Conservation (phyloP, 2,329 filamentous ascomycete genomes). For the Leptographium radiaticola region DNA sequence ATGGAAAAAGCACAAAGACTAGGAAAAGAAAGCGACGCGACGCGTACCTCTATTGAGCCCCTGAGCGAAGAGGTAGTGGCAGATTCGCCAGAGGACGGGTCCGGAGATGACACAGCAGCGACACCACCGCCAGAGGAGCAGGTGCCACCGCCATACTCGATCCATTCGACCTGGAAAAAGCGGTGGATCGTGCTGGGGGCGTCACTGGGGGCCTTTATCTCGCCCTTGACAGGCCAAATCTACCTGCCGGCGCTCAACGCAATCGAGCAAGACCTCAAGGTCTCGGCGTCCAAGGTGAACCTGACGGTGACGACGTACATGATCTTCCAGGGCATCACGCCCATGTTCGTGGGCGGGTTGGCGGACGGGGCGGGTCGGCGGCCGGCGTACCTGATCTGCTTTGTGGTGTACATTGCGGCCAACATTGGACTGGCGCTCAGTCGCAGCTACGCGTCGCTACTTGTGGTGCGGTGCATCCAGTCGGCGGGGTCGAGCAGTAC, state of each 20-base stretch:
- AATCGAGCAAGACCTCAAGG: slow-evolving; percentile 27
- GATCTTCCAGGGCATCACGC: slow-evolving; percentile 48
- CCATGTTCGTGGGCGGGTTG: slow-evolving; percentile 41
- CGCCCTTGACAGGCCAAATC: slow-evolving; percentile 33
- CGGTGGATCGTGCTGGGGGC: slow-evolving; percentile 24
- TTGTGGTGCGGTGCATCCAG: slow-evolving; percentile 43
- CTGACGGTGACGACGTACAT: slow-evolving; percentile 41
- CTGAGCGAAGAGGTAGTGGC: not conserved
- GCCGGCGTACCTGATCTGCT: slow-evolving; percentile 38
- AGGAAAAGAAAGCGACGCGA: not conserved
- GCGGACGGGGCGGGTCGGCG: slow-evolving; percentile 40
- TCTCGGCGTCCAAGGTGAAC: slow-evolving; percentile 29
- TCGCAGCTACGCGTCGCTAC: slow-evolving; percentile 33
- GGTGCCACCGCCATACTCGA: slow-evolving; percentile 19
- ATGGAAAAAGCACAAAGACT: too few species aligned
- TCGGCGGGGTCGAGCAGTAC: slow-evolving; percentile 46
- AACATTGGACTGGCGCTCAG: slow-evolving; percentile 39
- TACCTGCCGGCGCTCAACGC: slow-evolving; percentile 39
- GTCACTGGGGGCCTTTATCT: slow-evolving; percentile 26
- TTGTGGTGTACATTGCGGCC: slow-evolving; percentile 36
- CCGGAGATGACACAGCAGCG: not conserved
- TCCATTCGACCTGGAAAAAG: slow-evolving; percentile 25
- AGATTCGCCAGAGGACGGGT: not conserved
- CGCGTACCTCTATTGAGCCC: not conserved
- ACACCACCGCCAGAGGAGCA: not conserved